Evolutionary conservation across 2,329 filamentous ascomycete species (phyloP), one percentile per base, ranked within the genome.

Genomic region (Fusarium sp.): DNA sequence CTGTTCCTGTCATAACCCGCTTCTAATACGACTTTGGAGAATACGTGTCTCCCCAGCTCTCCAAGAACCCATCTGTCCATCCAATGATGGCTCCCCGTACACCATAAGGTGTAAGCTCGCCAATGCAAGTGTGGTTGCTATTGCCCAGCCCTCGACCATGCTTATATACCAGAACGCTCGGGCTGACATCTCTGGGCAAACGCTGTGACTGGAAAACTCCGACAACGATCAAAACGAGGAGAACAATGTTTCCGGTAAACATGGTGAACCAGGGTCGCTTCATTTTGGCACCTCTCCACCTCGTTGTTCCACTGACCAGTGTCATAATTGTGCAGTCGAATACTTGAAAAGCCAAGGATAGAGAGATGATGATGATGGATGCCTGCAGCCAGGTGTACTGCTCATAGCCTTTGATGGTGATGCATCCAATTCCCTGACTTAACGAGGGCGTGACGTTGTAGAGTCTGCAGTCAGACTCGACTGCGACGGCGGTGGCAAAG

Each of bases 181-280:
- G 40, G n/a, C 32, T 50, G 3, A 63, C 33, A 7, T 56, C 33
- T n/a, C 43, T 54, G 22, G 60, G 60, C 45, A 63, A 63, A 10
- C 60, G 43, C 17, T 63, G 60, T 2, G 60, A 52, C 30, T 63
- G 60, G 1, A 63, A 37, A 7, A 63, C 45, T 15, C 60, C 60
- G 20, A 63, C 60, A 15, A 50, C 37, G 8, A 63, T 54, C 15
- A 63, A 17, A 5, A 63, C 60, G 6, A 63, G 43, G 12, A 63
- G 60, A 8, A 63, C 45, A 32, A 54, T 54, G 6, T 63, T 63
- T 7, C 60, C 60, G 10, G 60, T 52, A 33, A 63, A 63, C 60
- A 63, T 63, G 10, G 60, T 63, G 32, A 63, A 63, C 60, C 45
- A 63, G 10, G 60, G 60, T 11, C 60, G n/a, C 60, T 63, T 63